These are phyloP conservation scores for Clarireedia monteithiana DNA, from an alignment of 2,329 filamentous ascomycete species.

Conservation along the genomic window DNA sequence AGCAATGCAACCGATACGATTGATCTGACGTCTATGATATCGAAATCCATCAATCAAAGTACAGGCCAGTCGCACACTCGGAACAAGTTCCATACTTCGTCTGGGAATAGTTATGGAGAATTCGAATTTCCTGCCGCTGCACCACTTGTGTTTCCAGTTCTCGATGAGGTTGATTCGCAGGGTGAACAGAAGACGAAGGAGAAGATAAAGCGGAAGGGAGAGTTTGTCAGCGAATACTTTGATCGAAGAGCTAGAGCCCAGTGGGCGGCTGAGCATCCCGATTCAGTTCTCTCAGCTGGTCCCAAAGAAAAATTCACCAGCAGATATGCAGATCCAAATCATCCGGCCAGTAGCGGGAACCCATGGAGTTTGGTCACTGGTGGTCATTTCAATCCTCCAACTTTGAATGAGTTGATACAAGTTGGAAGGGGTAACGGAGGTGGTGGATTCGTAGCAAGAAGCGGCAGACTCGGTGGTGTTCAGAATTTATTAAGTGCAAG, in stretches of 20 bases:
- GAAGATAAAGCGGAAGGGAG: constrained; percentile 32
- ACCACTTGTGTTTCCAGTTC: constrained; percentile 32
- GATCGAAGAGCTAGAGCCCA: constrained; percentile 31
- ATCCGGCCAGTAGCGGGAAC: constrained; percentile 41
- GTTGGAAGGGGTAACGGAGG: neutral
- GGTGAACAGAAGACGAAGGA: constrained; percentile 22
- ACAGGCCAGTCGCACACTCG: constrained; percentile 11
- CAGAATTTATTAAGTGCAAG: neutral
- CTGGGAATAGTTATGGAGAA: constrained; percentile 32
- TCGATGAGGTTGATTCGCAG: constrained; percentile 21
- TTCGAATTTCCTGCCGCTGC: constrained; percentile 33
- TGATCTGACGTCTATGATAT: constrained; percentile 31
- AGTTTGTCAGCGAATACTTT: constrained; percentile 21
- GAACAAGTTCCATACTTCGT: constrained; percentile 15
- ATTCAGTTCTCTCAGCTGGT: constrained; percentile 30
- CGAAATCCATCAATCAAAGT: constrained; percentile 19
- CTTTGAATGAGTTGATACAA: neutral
- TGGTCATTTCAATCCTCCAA: constrained; percentile 31
- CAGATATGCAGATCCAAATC: constrained; percentile 42
- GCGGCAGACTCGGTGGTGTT: too few species aligned
- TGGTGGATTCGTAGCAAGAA: neutral
- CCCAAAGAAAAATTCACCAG: constrained; percentile 35
- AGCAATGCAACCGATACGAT: constrained; percentile 15
- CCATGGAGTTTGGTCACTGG: constrained; percentile 39
- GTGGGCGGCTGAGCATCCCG: constrained; percentile 32